Percentiles rank a stretch among this genome's conserved stretches.
These are phyloP conservation scores for Neospermospora avenae DNA, from an alignment of 2,329 filamentous ascomycete genomes.

Conservation along the genomic window DNA sequence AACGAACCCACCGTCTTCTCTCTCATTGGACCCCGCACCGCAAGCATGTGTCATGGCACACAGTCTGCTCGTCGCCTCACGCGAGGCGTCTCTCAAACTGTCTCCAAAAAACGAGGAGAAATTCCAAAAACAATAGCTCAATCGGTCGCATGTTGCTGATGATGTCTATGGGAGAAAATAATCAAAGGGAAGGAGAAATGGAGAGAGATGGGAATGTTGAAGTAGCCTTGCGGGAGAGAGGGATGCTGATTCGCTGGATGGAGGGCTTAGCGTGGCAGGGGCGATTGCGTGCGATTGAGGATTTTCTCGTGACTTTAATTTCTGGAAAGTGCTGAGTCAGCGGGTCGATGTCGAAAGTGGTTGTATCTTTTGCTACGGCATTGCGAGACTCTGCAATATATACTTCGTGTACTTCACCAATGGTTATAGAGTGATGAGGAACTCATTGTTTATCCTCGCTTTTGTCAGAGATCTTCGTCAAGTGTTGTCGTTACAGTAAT, in stretches of 20 bases:
- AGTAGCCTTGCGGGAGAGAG: background rate
- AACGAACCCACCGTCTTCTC: slow-evolving; percentile 16
- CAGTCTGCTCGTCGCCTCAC: slow-evolving; percentile 9
- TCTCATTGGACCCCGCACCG: slow-evolving; percentile 17
- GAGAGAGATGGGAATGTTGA: background rate
- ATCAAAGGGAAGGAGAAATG: background rate
- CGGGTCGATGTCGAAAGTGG: background rate
- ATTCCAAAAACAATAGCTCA: slow-evolving; percentile 13
- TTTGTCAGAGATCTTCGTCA: background rate
- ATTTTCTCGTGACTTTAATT: slow-evolving; percentile 5
- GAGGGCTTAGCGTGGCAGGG: slow-evolving; percentile 17
- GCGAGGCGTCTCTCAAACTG: slow-evolving; percentile 5
- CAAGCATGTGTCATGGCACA: slow-evolving; percentile 13
- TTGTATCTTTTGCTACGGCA: background rate
- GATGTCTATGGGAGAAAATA: slow-evolving; percentile 1
- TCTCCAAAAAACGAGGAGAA: slow-evolving; percentile 17
- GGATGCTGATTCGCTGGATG: slow-evolving; percentile 15
- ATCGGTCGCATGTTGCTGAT: background rate
- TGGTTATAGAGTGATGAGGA: no score
- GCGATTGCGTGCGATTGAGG: slow-evolving; percentile 23
- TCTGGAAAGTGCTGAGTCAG: background rate
- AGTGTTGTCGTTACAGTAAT: no score
- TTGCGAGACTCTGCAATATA: no score
- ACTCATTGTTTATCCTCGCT: background rate
- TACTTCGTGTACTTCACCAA: no score